phyloP scores from a whole-genome alignment of 2,329 filamentous ascomycete genomes.

The Sporothrix humicola region DNA sequence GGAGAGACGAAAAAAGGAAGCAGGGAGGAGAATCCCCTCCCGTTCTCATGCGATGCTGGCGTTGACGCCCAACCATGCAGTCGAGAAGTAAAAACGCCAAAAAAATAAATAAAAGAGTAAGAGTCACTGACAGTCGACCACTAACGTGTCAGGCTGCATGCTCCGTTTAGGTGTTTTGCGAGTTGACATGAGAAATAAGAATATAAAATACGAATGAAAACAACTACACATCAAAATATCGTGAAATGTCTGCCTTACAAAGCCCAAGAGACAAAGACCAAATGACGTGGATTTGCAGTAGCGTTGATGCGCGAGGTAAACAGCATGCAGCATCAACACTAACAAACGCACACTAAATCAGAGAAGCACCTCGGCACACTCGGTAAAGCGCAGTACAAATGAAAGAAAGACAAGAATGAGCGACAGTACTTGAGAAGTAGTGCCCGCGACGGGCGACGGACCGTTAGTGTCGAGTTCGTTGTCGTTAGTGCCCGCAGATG shows the following conservation, averaged over 20 bases:
- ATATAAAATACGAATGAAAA: not conserved
- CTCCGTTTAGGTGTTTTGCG: not conserved
- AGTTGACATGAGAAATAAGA: too few relatives aligned
- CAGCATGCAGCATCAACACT: conserved; percentile 8
- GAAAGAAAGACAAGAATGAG: not conserved
- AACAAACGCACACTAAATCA: not conserved
- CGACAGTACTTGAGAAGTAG: not conserved
- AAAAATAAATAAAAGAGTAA: too few relatives aligned
- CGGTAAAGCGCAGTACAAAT: not conserved
- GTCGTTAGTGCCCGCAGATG: conserved; percentile 1
- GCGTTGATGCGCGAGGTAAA: not conserved
- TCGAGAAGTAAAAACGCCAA: not conserved
- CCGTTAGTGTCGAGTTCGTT: conserved; percentile 12
- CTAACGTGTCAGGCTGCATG: not conserved
- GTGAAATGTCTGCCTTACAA: not conserved
- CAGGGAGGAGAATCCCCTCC: not conserved
- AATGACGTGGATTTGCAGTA: conserved; percentile 11
- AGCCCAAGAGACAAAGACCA: too few relatives aligned
- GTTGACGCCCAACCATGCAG: conserved; percentile 22
- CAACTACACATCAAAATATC: not conserved
- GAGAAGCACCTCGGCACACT: not conserved
- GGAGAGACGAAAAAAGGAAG: not conserved
- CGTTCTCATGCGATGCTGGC: conserved; percentile 4
- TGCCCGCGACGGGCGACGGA: conserved; percentile 19
- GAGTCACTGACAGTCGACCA: conserved; percentile 7